phyloP scores from a whole-genome alignment of 2,329 filamentous ascomycete genomes.

The Diaporthe citri region DNA sequence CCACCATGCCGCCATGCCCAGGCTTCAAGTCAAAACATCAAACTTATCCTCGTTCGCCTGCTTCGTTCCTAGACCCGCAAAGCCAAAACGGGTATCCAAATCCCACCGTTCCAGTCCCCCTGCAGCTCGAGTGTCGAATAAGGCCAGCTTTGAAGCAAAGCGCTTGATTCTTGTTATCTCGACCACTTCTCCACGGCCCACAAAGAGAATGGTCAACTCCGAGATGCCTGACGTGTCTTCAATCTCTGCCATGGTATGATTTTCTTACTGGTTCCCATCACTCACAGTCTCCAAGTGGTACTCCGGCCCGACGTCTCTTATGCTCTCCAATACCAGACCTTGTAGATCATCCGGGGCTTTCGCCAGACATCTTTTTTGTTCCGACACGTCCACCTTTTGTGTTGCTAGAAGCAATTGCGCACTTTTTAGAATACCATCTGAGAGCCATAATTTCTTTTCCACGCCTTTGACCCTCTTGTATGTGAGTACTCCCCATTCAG shows the following conservation, averaged over 20 bases:
- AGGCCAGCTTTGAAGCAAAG: too few species aligned
- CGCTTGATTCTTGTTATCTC: too few species aligned
- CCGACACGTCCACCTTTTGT: neutral
- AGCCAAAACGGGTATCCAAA: too few species aligned
- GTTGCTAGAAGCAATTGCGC: neutral
- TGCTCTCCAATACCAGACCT: neutral
- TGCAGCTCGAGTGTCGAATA: too few species aligned
- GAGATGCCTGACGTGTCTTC: neutral
- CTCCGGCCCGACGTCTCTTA: neutral
- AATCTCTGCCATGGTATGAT: neutral
- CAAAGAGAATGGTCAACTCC: neutral
- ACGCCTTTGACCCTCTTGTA: neutral
- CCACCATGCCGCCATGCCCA: too few species aligned
- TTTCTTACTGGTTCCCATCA: neutral
- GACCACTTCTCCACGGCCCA: neutral
- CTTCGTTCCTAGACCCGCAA: too few species aligned
- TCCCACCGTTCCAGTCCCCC: too few species aligned
- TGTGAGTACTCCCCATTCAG: neutral
- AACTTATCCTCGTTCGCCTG: too few species aligned
- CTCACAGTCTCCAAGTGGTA: neutral
- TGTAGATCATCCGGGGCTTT: neutral
- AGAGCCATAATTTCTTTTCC: neutral
- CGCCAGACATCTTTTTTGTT: neutral
- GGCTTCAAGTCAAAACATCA: too few species aligned
- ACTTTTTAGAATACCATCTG: neutral